Base-by-base conservation (phyloP, 2,329 filamentous ascomycete species). In the Sporothrix luriei region DNA sequence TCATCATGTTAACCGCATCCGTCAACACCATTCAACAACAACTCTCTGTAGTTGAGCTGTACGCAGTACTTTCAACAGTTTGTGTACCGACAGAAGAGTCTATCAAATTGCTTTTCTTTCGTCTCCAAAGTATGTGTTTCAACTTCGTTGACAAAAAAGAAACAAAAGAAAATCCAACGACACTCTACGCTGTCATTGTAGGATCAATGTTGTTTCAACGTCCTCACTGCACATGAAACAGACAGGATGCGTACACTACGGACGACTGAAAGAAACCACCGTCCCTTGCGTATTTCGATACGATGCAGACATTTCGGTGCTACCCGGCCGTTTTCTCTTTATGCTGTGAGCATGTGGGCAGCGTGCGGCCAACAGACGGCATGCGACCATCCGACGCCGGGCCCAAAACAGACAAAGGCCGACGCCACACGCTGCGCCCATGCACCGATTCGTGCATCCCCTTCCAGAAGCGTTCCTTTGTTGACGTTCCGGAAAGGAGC, bases 401-500 rank as follows among this genome's bases (percentile, higher is more conserved):
- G n/a, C 19, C 40, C 7, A 10, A 21, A 21, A 49, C 48, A 49
- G 19, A 49, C 48, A 49, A 49, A 49, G 48, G 9, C 33, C 4
- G 48, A 43, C 19, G 3, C 16, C 48, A 49, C 19, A 21, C n/a
- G 46, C 48, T 21, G 5, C 48, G n/a, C 48, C 19, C 13, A 16
- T 49, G 48, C 54, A 40, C 16, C 29, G 13, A 57, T 57, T 19
- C 19, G n/a, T 48, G 24, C 43, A n/a, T 24, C 9, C 61, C 62
- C 48, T 49, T 40, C 16, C 14, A 10, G 19, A 2, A 9, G 14
- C 0, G 2, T 13, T 26, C 38, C 64, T 66, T 66, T 66, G 64
- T 66, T 66, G 48, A 66, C 21, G 29, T 66, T 66, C 64, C 64
- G 64, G 64, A 66, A 66, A 54, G 64, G 64, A 43, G n/a, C n/a